Evolutionary conservation across 2,329 filamentous ascomycete genomes (phyloP).

Genomic region (Sordariomycetes sp.): DNA sequence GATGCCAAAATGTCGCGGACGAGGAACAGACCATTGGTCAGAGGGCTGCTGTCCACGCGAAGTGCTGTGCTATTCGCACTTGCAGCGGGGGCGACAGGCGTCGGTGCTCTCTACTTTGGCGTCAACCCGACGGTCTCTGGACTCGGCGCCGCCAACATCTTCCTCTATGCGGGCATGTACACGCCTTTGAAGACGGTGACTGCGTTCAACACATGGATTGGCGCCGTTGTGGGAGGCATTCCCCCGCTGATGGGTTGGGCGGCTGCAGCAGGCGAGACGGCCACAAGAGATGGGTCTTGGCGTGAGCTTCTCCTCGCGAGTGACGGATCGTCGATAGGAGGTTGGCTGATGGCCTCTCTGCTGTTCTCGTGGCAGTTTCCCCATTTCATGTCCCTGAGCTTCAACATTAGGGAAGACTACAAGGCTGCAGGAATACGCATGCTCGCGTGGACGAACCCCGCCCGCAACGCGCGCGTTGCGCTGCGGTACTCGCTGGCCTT

Average conservation of each 20-base stretch:
- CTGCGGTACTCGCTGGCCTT: conserved; percentile 79
- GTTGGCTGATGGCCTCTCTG: conserved; percentile 78
- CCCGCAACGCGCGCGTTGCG: conserved; percentile 77
- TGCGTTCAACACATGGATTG: conserved; percentile 88
- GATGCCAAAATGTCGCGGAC: conserved; percentile 94
- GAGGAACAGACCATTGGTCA: conserved; percentile 78
- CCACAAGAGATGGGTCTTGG: conserved; percentile 67
- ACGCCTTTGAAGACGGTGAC: conserved; percentile 86
- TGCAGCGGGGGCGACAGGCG: conserved; percentile 59
- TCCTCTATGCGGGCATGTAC: conserved; percentile 84
- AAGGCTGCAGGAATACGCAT: conserved; percentile 57
- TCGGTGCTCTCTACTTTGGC: conserved; percentile 70
- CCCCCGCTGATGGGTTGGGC: conserved; percentile 98
- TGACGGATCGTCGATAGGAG: conserved; percentile 58
- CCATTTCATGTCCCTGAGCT: conserved; percentile 92
- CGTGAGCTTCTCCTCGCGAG: conserved; percentile 63
- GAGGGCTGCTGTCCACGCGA: conserved; percentile 63
- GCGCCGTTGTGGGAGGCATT: conserved; percentile 85
- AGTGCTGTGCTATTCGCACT: conserved; percentile 72
- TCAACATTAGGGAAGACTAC: conserved; percentile 86
- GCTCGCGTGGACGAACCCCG: conserved; percentile 82
- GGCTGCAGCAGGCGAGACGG: conserved; percentile 82
- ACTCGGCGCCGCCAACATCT: conserved; percentile 76
- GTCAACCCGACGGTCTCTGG: conserved; percentile 91
- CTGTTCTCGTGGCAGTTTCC: conserved; percentile 97